Conservation (phyloP, 371 early-diverging fungal genomes). For the Mucor saturninus region DNA sequence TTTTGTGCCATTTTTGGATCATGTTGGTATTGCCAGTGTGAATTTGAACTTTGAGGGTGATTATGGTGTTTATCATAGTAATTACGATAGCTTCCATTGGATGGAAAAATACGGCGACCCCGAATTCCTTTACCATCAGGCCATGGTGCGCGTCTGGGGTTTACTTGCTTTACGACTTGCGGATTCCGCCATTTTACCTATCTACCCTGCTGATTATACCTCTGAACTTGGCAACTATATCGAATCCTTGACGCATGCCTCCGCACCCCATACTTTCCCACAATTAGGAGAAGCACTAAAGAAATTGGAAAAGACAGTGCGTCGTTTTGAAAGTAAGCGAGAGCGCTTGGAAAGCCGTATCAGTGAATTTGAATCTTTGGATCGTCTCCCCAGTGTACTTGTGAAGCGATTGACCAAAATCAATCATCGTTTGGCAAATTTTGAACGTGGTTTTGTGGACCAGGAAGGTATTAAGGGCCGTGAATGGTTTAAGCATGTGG, state of each 20-base stretch:
- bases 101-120: slow-evolving; percentile 73
- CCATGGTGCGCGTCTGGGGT: slow-evolving; percentile 51
- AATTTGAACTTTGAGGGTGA: slow-evolving; percentile 55
- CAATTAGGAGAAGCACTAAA: slow-evolving; percentile 14
- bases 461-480: slow-evolving; percentile 60
- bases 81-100: slow-evolving; percentile 53
- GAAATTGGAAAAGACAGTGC: slow-evolving; percentile 6
- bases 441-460: slow-evolving; percentile 65
- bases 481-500: slow-evolving; percentile 67
- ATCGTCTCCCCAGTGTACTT: slow-evolving; percentile 10
- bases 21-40: slow-evolving; percentile 63
- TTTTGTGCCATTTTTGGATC: slow-evolving; percentile 62
- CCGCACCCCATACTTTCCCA: slow-evolving; percentile 19
- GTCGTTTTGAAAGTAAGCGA: slow-evolving; percentile 16
- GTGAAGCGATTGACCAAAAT: slow-evolving; percentile 26
- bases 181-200: slow-evolving; percentile 41
- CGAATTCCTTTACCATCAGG: slow-evolving; percentile 59
- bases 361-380: slow-evolving; percentile 8
- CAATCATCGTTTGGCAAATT: slow-evolving; percentile 50
- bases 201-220: slow-evolving; percentile 46
- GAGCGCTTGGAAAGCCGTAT: slow-evolving; percentile 11
- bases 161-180: slow-evolving; percentile 43
- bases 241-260: not conserved
- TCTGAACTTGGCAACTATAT: slow-evolving; percentile 14
- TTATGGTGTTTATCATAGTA: slow-evolving; percentile 70